Evolutionary conservation across 768 basidiomycete species (phyloP).

Genomic region (Podaxis rugospora): DNA sequence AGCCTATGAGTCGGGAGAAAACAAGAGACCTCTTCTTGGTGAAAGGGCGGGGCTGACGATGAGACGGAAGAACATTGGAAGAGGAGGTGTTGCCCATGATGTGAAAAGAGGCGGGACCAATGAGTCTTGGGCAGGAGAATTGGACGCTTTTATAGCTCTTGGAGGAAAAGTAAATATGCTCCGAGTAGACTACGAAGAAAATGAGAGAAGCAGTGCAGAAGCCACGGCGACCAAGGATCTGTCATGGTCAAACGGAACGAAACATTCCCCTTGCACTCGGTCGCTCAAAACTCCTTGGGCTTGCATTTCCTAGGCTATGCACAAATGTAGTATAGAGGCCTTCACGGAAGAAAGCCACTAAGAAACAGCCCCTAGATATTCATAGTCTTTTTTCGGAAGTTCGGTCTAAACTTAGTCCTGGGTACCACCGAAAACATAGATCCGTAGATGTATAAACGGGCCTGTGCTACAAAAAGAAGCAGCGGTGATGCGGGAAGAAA

Average conservation of each 20-base stretch:
- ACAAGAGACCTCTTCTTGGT: constrained; percentile 1
- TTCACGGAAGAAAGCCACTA: neutral
- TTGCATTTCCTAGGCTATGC: neutral
- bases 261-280: constrained; percentile 12
- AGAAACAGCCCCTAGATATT: neutral
- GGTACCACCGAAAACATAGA: neutral
- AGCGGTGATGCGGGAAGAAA: neutral
- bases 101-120: neutral
- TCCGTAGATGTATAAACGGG: neutral
- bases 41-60: neutral
- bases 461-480: neutral
- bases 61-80: neutral
- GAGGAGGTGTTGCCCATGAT: constrained; percentile 15
- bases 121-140: neutral
- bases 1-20: constrained; percentile 11
- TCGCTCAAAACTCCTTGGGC: neutral
- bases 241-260: constrained; percentile 22
- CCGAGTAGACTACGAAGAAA: neutral
- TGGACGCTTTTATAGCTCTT: constrained; percentile 2
- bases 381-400: neutral
- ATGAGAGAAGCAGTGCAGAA: neutral
- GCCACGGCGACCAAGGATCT: constrained; percentile 15
- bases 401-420: neutral
- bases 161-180: neutral
- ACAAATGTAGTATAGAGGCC: neutral